Evolutionary conservation across 306 rosid species (phyloP), one percentile per base, ranked within the genome.

Genomic region (Cercis canadensis): DNA sequence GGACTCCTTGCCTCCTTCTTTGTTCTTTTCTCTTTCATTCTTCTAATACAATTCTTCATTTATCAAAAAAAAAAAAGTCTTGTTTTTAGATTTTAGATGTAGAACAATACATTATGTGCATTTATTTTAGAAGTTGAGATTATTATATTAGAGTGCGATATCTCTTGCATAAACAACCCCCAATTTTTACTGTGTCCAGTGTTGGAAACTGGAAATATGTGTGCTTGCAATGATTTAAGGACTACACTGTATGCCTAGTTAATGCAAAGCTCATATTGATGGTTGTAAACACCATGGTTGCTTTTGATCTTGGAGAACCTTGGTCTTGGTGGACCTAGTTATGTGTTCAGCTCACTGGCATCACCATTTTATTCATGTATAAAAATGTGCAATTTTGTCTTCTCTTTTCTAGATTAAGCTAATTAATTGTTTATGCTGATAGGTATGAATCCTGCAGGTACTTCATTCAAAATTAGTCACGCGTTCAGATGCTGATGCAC

Each of bases 391-490:
- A 1, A 31, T 14, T 24, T 19, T 52, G 46, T 53, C 29, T 50
- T 11, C 8, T 14, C 31, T 57, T 12, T 51, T 18, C 16, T 47
- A 11, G 46, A n/a, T n/a, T 83, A 53, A 65, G 67, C 75, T 64
- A 46, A 34, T 75, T 57, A 43, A 52, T 47, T 68, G 78, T 12
- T 55, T 64, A 65, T 79, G 67, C 70, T 71, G 70, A 44, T 72
- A 43, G 49, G 52, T 55, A 53, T 49, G 74, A 46, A 49, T 50
- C 58, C 41, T 88, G 85, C 88, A 94, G 99, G 76, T 79, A 59
- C 96, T 91, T 65, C 73, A 89, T 82, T 69, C 96, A 72, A 94
- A 94, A 75, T 81, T 94, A 60, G 81, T 51, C 71, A 33, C 77
- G 67, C 88, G 69, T 58, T 68, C 78, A 44, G 83, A 77, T 73